Evolutionary conservation across 257 asterid genomes (phyloP).

Genomic region (Solanum bulbocastanum): DNA sequence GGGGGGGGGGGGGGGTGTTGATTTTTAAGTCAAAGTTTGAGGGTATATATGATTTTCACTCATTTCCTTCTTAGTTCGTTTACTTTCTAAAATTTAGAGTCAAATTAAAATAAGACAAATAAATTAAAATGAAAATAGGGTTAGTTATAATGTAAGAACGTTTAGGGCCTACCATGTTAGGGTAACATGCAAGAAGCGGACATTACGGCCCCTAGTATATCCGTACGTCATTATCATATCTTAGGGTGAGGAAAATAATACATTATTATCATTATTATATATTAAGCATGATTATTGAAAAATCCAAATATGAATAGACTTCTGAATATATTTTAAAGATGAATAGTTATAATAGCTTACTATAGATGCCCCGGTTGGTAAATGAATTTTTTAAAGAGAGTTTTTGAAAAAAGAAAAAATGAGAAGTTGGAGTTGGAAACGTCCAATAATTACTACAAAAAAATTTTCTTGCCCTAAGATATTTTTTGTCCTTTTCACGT

Average conservation of each 20-base stretch:
- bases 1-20: too few relatives aligned
- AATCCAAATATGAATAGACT: background rate
- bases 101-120: too few relatives aligned
- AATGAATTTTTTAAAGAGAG: background rate
- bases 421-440: background rate
- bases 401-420: too few relatives aligned
- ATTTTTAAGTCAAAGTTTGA: too few relatives aligned
- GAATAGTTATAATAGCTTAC: background rate
- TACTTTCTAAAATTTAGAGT: too few relatives aligned
- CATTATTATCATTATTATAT: background rate
- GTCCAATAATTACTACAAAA: background rate
- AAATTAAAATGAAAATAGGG: background rate
- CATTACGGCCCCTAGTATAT: constrained; percentile 28
- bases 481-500: constrained; percentile 4
- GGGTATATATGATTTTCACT: too few relatives aligned
- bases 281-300: background rate
- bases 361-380: background rate
- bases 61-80: too few relatives aligned
- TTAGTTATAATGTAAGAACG: background rate
- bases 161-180: constrained; percentile 63
- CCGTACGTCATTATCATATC: constrained; percentile 27
- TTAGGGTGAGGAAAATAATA: background rate
- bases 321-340: background rate
- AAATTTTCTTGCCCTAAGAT: background rate
- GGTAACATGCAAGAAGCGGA: constrained; percentile 54